Conservation (phyloP, 768 basidiomycete species). For the Tricholomella constricta region DNA sequence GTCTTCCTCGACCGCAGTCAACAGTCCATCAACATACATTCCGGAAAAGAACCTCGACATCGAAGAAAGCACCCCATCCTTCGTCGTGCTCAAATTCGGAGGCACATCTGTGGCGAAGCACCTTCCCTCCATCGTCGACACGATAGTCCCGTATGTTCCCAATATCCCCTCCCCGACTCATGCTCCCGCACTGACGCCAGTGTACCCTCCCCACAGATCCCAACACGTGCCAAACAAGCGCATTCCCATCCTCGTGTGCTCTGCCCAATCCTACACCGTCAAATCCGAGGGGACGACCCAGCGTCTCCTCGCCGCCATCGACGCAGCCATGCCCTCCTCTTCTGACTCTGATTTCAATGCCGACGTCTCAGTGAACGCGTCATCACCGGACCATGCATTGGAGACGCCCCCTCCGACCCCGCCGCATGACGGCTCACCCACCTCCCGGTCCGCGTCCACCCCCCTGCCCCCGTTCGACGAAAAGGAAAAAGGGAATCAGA, state of each 20-base stretch:
- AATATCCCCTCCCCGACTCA: too few species aligned
- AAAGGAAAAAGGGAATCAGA: too few species aligned
- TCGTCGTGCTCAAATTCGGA: slow-evolving; percentile 11
- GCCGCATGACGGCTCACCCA: too few species aligned
- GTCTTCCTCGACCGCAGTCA: too few species aligned
- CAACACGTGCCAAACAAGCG: neutral
- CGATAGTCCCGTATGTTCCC: slow-evolving; percentile 3
- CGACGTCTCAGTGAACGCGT: neutral
- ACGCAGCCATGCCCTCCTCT: neutral
- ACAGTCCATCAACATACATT: too few species aligned
- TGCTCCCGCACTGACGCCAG: neutral
- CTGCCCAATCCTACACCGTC: slow-evolving; percentile 11
- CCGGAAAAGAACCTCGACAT: neutral
- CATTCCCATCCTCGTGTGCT: slow-evolving; percentile 10
- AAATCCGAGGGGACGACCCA: slow-evolving; percentile 13
- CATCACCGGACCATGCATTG: too few species aligned
- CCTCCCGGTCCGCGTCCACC: too few species aligned
- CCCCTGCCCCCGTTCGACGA: too few species aligned
- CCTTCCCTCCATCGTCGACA: slow-evolving; percentile 6
- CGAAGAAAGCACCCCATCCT: neutral
- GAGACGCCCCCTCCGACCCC: too few species aligned
- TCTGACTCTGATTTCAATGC: neutral
- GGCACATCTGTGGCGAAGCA: slow-evolving; percentile 12
- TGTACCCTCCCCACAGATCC: neutral
- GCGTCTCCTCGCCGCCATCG: slow-evolving; percentile 10